Evolutionary conservation across 2,329 filamentous ascomycete species (phyloP).

Genomic region (Sphaceloma murrayae): DNA sequence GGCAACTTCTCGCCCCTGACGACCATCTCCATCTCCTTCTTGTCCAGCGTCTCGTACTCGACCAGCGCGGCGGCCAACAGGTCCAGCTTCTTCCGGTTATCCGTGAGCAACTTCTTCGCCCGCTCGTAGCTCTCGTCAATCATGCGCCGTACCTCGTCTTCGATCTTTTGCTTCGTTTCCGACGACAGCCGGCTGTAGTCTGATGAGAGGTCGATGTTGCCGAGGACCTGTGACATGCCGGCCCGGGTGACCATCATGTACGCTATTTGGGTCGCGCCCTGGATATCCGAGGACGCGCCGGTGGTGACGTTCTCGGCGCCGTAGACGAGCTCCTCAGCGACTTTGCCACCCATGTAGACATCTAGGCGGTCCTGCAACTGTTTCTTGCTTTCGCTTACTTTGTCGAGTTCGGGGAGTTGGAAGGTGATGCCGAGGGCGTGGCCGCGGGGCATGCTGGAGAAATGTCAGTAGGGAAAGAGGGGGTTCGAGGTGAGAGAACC

Average conservation of each 20-base stretch:
- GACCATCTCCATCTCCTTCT: conserved; percentile 82
- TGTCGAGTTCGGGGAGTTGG: conserved; percentile 82
- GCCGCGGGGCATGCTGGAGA: conserved; percentile 65
- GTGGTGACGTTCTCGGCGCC: conserved; percentile 86
- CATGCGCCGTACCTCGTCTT: conserved; percentile 75
- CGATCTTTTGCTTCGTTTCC: conserved; percentile 77
- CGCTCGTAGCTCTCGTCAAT: conserved; percentile 73
- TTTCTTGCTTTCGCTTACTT: conserved; percentile 75
- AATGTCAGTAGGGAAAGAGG: not conserved
- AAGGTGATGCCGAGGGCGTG: conserved; percentile 78
- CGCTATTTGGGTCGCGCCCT: conserved; percentile 69
- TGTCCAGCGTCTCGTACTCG: conserved; percentile 86
- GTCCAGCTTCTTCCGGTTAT: conserved; percentile 76
- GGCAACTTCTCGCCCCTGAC: conserved; percentile 75
- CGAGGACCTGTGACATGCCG: conserved; percentile 80
- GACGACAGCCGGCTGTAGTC: conserved; percentile 75
- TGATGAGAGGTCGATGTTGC: conserved; percentile 77
- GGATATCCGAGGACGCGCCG: conserved; percentile 75
- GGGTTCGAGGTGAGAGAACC: not conserved
- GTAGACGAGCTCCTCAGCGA: conserved; percentile 84
- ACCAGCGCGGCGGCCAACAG: conserved; percentile 79
- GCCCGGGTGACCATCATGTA: conserved; percentile 81
- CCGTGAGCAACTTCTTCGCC: conserved; percentile 59
- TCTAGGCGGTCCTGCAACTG: conserved; percentile 76
- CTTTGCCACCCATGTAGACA: conserved; percentile 74